Evolutionary conservation across 345 rosid genomes (phyloP), one percentile per base, ranked within the genome.

Genomic region (Eucalyptus curtisii): DNA sequence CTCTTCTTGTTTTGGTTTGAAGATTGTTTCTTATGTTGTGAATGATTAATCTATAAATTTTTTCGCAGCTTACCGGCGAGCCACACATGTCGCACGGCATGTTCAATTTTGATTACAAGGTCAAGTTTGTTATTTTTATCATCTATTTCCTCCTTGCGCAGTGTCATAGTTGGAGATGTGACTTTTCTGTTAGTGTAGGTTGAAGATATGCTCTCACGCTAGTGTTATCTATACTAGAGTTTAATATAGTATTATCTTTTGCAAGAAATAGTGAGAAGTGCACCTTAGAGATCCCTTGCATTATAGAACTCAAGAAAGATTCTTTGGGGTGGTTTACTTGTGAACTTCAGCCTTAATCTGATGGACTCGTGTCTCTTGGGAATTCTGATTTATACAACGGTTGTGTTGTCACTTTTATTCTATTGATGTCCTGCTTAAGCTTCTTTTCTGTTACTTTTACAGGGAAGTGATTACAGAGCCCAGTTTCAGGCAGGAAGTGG

Each of bases 101-200:
- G 95, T 88, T 93, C 92, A 95, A 95, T 92, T 97, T 98, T 87
- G 99, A 98, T 95, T 97, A 95, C 95, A 96, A 96, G 98, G 99
- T 98, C 49, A 88, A 86, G 33, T 57, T 85, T 33, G 57, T 85
- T 85, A 27, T 45, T 33, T n/a, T 85, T 30, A 76, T 20, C 84
- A 76, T 76, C 47, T 76, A 40, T 76, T 76, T 40, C 30, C 84
- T 76, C 47, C 84, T 76, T 22, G 30, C 5, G 30, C 84, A 76
- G 47, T 40, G 47, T 37, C 47, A 76, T 40, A 76, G 84, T 76
- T 6, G 27, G 22, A 76, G 27, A 13, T 40, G 84, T 11, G 47
- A 44, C 84, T 76, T 40, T 40, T 40, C 30, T 76, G 47, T 76
- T 76, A 40, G 30, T 76, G 84, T 40, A 20, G 84, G 47, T 40